A percentile compares a stretch with the other conserved stretches of the same genome.
phyloP scores from a whole-genome alignment of 2,329 filamentous ascomycete genomes.

The Monilinia polystroma region DNA sequence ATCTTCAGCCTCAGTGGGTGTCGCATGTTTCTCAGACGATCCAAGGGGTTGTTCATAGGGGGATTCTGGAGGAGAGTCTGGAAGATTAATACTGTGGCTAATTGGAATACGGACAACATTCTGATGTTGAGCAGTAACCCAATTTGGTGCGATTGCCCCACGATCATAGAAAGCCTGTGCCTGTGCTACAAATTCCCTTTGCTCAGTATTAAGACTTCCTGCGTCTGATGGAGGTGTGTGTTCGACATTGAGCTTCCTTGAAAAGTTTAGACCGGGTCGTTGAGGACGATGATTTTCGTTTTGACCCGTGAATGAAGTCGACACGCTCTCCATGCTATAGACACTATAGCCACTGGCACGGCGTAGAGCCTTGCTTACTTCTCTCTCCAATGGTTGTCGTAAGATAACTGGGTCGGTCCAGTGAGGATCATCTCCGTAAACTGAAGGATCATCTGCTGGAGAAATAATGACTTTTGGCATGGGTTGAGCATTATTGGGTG shows the following conservation, averaged over 20 bases:
- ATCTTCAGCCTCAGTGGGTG: slow-evolving; percentile 31
- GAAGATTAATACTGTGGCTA: slow-evolving; percentile 26
- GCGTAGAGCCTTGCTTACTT: slow-evolving; percentile 38
- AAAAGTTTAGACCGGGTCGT: slow-evolving; percentile 23
- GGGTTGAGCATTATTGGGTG: slow-evolving; percentile 4
- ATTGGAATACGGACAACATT: slow-evolving; percentile 34
- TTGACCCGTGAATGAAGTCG: slow-evolving; percentile 27
- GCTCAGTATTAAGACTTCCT: slow-evolving; percentile 19
- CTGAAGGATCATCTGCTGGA: slow-evolving; percentile 23
- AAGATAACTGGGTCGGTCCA: slow-evolving; percentile 14
- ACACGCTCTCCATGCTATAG: slow-evolving; percentile 33
- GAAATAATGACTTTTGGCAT: slow-evolving; percentile 27
- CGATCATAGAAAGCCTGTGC: slow-evolving; percentile 33
- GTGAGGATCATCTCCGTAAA: slow-evolving; percentile 21
- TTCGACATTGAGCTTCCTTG: slow-evolving; percentile 26
- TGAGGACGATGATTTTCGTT: slow-evolving; percentile 23
- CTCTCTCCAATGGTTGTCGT: slow-evolving; percentile 34
- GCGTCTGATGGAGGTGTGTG: slow-evolving; percentile 22
- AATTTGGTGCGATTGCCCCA: slow-evolving; percentile 31
- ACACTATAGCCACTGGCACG: slow-evolving; percentile 34
- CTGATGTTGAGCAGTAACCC: slow-evolving; percentile 27
- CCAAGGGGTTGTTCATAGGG: slow-evolving; percentile 16
- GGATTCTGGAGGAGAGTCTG: slow-evolving; percentile 30
- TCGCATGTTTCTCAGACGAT: slow-evolving; percentile 2
- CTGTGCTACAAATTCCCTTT: slow-evolving; percentile 20